Base-by-base conservation (phyloP, 108 stramenopile genomes). In the Pseudonitzschia pungens region DNA sequence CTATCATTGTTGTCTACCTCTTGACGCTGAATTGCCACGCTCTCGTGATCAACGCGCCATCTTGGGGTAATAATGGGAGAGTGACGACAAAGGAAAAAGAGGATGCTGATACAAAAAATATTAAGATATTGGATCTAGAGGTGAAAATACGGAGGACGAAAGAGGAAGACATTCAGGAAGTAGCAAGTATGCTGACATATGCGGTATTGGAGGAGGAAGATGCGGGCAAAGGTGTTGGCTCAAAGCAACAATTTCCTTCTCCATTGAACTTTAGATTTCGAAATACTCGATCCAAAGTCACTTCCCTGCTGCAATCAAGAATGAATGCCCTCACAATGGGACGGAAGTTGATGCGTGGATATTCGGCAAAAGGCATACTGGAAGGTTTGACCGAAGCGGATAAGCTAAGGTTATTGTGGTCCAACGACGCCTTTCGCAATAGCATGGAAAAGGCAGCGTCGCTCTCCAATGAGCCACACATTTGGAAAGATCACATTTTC, bases 401-500 rank as follows among this genome's bases (percentile, higher is more conserved):
- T 0, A 45, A 70, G 11, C 26, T 72, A 40, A 31, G 76, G 42
- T 41, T 79, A 4, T 52, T 91, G 14, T 88, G 87, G 87, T 65
- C 74, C 27, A 78, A 81, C 57, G 84, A 87, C 41, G 44, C 69
- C 21, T 89, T 92, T 75, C 86, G 87, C 40, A 58, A 65, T n/a
- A 75, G 65, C 10, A 62, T 92, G 36, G 76, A 76, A 48, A 74
- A 63, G 28, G 80, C 78, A 1, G 86, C 89, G 15, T 72, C 63
- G 10, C 33, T 63, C 22, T 80, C 89, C 12, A 75, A 76, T 5
- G 91, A 92, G 44, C 72, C 72, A 0, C 86, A 89, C 68, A 73
- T 74, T 24, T 92, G 91, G 91, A 51, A 73, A 22, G 24, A 59
- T n/a, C 84, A 88, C 71, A 84, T 88, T 55, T 89, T 88, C 76